These are phyloP conservation scores for Cladobotryum mycophilum DNA, from an alignment of 2,329 filamentous ascomycete genomes.

Conservation along the genomic window DNA sequence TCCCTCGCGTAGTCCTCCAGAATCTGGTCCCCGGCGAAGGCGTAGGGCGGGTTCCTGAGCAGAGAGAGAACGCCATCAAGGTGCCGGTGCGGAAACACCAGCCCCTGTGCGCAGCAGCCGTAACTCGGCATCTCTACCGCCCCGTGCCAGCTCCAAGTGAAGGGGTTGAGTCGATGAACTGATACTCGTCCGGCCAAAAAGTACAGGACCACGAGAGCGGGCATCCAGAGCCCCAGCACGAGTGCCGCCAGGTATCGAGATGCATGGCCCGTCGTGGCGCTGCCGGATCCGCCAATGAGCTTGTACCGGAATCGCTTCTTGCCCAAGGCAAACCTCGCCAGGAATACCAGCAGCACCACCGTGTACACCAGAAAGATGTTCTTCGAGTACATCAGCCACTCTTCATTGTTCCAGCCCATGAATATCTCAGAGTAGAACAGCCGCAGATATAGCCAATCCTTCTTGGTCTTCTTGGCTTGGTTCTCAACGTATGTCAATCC, in stretches of 20 bases:
- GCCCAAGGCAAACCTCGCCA: constrained; percentile 2
- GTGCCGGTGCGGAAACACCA: constrained; percentile 28
- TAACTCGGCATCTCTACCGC: constrained; percentile 32
- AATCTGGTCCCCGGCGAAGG: constrained; percentile 30
- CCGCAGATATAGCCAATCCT: constrained; percentile 31
- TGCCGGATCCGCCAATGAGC: constrained; percentile 8
- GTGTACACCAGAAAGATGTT: constrained; percentile 23
- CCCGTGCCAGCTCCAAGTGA: constrained; percentile 11
- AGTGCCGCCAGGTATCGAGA: constrained; percentile 22
- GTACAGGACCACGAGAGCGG: constrained; percentile 24
- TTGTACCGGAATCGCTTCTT: neutral
- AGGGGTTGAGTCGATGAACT: constrained; percentile 19
- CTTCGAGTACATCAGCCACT: constrained; percentile 24
- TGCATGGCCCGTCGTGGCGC: constrained; percentile 12
- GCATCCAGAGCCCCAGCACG: constrained; percentile 25
- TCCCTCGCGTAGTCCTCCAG: constrained; percentile 29
- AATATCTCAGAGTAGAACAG: constrained; percentile 34
- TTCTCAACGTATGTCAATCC: constrained; percentile 25
- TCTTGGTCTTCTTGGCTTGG: constrained; percentile 11
- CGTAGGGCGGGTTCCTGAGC: constrained; percentile 25
- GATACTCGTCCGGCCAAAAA: constrained; percentile 25
- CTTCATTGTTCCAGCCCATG: constrained; percentile 34
- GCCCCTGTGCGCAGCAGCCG: constrained; percentile 33
- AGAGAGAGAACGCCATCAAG: constrained; percentile 21
- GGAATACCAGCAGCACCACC: constrained; percentile 15